Conservation (phyloP, 805 yeast species). For the Ogataea corticis region DNA sequence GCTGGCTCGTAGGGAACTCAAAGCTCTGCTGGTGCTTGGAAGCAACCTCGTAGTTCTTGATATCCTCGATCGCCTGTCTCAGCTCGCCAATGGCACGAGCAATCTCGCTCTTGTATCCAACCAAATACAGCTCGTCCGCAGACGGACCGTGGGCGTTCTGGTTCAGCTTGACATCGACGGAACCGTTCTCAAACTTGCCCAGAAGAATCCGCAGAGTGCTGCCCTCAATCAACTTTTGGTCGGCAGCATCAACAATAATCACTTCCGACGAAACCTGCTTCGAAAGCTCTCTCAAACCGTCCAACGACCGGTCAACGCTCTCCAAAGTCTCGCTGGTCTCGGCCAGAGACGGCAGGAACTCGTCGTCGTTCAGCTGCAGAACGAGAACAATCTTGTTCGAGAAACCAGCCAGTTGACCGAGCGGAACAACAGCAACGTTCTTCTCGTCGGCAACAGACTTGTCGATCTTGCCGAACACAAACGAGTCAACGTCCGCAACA, state of each 20-base stretch:
- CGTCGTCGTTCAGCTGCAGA: conserved; percentile 53
- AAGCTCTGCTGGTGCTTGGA: conserved; percentile 46
- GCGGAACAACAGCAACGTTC: conserved; percentile 58
- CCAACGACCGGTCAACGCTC: conserved; percentile 54
- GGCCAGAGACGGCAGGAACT: conserved; percentile 68
- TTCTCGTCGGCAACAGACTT: conserved; percentile 43
- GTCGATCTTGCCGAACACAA: conserved; percentile 52
- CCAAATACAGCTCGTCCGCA: conserved; percentile 57
- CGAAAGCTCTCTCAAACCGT: conserved; percentile 59
- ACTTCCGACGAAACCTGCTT: conserved; percentile 50
- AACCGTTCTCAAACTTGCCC: conserved; percentile 31
- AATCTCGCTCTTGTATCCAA: conserved; percentile 71
- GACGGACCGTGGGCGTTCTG: conserved; percentile 40
- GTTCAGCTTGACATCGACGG: conserved; percentile 51
- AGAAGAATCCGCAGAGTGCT: conserved; percentile 48
- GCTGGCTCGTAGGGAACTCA: conserved; percentile 62
- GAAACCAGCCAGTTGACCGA: conserved; percentile 49
- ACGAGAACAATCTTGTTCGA: conserved; percentile 55
- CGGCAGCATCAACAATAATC: conserved; percentile 50
- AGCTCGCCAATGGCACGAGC: conserved; percentile 53
- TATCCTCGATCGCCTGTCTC: conserved; percentile 49
- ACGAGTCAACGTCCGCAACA: conserved; percentile 65
- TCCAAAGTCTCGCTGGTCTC: conserved; percentile 59
- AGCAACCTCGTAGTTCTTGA: conserved; percentile 40
- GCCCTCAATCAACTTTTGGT: conserved; percentile 62